Evolutionary conservation across 352 stramenopile species (phyloP).

Genomic region (Albugo laibachii): DNA sequence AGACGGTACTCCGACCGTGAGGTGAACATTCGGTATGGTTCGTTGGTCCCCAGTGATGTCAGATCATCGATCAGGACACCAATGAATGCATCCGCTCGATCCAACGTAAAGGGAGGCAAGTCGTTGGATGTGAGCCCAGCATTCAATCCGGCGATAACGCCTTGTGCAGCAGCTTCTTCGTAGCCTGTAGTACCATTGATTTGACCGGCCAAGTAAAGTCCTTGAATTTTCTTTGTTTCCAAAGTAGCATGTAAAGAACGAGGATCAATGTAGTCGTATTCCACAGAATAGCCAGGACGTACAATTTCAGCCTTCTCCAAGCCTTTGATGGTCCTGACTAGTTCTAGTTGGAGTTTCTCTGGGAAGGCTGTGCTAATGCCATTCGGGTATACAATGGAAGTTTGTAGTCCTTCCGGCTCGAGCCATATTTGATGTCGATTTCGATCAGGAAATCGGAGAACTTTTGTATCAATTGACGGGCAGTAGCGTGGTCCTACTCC

Average conservation of each 20-base stretch:
- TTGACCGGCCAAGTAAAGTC: slow-evolving; percentile 93
- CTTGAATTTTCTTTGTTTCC: slow-evolving; percentile 85
- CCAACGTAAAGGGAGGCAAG: slow-evolving; percentile 78
- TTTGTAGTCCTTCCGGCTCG: slow-evolving; percentile 94
- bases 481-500: slow-evolving; percentile 85
- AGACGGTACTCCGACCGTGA: slow-evolving; percentile 86
- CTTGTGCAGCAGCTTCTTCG: slow-evolving; percentile 96
- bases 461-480: slow-evolving; percentile 95
- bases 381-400: slow-evolving; percentile 95
- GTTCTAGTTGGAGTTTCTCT: slow-evolving; percentile 86
- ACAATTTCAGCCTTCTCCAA: slow-evolving; percentile 92
- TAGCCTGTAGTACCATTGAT: slow-evolving; percentile 99
- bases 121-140: slow-evolving; percentile 64
- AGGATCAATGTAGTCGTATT: slow-evolving; percentile 98
- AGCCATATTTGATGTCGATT: slow-evolving; percentile 87
- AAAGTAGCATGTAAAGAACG: slow-evolving; percentile 84
- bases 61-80: slow-evolving; percentile 98
- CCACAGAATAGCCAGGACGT: slow-evolving; percentile 95
- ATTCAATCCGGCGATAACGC: slow-evolving; percentile 93
- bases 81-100: slow-evolving; percentile 89
- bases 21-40: slow-evolving; percentile 99
- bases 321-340: slow-evolving; percentile 90
- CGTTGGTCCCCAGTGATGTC: slow-evolving; percentile 87
- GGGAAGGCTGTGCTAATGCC: slow-evolving; percentile 86
- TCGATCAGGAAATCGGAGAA: slow-evolving; percentile 57